phyloP scores from a whole-genome alignment of 1,284 basidiomycete genomes.

The Cryptococcus sp. region DNA sequence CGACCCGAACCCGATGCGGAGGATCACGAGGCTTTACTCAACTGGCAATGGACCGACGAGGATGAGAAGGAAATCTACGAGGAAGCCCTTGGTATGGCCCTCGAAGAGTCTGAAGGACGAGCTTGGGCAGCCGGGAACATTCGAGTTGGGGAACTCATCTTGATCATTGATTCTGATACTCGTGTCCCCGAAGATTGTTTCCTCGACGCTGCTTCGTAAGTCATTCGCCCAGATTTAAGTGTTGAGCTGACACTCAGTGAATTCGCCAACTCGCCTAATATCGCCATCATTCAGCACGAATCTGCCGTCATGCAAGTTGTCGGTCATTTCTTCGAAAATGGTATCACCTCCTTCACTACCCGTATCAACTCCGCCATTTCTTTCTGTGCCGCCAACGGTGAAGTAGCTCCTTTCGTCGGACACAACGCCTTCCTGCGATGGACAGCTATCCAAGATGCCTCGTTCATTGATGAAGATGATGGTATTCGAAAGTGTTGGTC shows the following conservation, averaged over 20 bases:
- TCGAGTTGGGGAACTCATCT: slow-evolving; percentile 53
- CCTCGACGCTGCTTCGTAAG: slow-evolving; percentile 61
- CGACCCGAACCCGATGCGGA: slow-evolving; percentile 33
- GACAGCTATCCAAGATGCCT: slow-evolving; percentile 75
- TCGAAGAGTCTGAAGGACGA: slow-evolving; percentile 58
- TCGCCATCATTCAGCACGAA: slow-evolving; percentile 62
- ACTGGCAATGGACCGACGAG: slow-evolving; percentile 24
- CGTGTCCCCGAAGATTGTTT: slow-evolving; percentile 80
- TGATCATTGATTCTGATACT: slow-evolving; percentile 78
- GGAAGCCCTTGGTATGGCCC: slow-evolving; percentile 28
- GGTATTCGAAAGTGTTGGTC: slow-evolving; percentile 68
- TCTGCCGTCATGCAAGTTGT: slow-evolving; percentile 68
- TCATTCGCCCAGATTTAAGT: slow-evolving; percentile 46
- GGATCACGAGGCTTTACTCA: slow-evolving; percentile 4
- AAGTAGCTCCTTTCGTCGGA: slow-evolving; percentile 70
- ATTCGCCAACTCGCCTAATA: slow-evolving; percentile 53
- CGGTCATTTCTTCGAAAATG: slow-evolving; percentile 80
- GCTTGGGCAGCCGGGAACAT: slow-evolving; percentile 45
- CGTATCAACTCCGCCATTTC: slow-evolving; percentile 68
- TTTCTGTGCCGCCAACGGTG: slow-evolving; percentile 64
- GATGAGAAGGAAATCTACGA: slow-evolving; percentile 39
- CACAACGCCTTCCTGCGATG: slow-evolving; percentile 74
- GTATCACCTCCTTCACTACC: slow-evolving; percentile 75
- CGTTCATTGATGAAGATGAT: slow-evolving; percentile 65
- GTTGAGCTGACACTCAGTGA: slow-evolving; percentile 60